Evolutionary conservation across 2,329 filamentous ascomycete genomes (phyloP), one percentile per base, ranked within the genome.

Genomic region (Alternaria rosae): DNA sequence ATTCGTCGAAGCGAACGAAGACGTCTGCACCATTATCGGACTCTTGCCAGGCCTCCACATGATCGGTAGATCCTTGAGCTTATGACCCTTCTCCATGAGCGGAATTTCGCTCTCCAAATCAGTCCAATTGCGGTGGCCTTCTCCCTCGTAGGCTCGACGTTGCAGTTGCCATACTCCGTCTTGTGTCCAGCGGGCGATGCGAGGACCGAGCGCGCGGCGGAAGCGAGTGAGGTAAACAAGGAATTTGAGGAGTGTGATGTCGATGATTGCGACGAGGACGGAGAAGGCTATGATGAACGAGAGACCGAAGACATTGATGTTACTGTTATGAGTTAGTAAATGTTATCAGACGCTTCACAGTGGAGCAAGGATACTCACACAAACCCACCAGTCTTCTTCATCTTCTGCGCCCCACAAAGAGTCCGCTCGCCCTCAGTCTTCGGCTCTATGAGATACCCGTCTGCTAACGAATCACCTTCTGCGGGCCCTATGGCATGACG

Each of bases 161-260:
- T 75, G 72, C 2, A 73, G 57, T 21, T 75, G 71, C 52, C 68
- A 70, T 2, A 75, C 42, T 12, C 72, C 72, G 32, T 75, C 71
- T 56, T 73, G 70, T 15, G 72, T 66, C 72, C 72, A 73, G 25
- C 71, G 60, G 6, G 70, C 71, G 35, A 73, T 66, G 15, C 67
- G 62, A 1, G 70, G 71, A 1, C 64, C 64, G 9, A 75, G 53
- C 2, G 63, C 66, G 6, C 23, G 20, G 3, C 71, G 55, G 20
- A 70, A 72, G 9, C 38, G 53, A 5, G 28, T 53, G 6, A 69
- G 35, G 53, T 57, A 71, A 30, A 75, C 62, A 44, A 70, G 61
- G 35, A 75, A 61, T 4, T 56, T 51, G 3, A 73, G 59, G 10
- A 73, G 38, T 0, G 44, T 44, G 12, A 70, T 53, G 17, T 73